These are phyloP conservation scores for Arachis hypogaea DNA, from an alignment of 306 rosid genomes.

Conservation along the genomic window DNA sequence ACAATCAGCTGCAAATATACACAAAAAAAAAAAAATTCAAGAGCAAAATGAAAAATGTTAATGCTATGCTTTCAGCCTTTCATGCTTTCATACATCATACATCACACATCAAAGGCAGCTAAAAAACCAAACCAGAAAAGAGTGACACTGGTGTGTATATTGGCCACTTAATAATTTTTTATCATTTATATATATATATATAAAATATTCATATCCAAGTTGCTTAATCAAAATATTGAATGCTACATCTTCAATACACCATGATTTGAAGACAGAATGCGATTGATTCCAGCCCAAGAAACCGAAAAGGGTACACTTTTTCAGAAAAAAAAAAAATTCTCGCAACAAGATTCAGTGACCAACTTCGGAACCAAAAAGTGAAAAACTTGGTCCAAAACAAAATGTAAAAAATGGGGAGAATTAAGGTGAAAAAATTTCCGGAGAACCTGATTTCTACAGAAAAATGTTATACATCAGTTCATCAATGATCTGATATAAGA, in stretches of 20 bases:
- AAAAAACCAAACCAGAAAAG: background rate
- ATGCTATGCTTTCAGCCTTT: background rate
- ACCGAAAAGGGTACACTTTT: background rate
- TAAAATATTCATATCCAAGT: background rate
- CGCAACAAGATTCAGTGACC: background rate
- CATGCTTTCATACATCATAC: too few relatives aligned
- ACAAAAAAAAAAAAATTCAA: background rate
- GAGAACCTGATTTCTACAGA: constrained; percentile 24
- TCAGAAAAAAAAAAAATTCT: background rate
- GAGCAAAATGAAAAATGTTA: background rate
- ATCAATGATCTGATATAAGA: background rate
- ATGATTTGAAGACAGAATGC: background rate
- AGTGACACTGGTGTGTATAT: background rate
- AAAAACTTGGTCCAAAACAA: background rate
- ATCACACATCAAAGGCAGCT: too few relatives aligned
- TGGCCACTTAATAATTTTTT: too few relatives aligned
- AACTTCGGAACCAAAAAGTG: background rate
- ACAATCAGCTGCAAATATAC: too few relatives aligned
- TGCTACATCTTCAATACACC: background rate
- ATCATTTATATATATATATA: too few relatives aligned
- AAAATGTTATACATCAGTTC: background rate
- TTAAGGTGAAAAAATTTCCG: background rate
- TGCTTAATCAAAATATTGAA: background rate
- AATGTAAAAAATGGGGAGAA: background rate
- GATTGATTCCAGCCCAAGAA: constrained; percentile 35